Conservation (phyloP, 768 basidiomycete genomes). For the Lentinula sp. region DNA sequence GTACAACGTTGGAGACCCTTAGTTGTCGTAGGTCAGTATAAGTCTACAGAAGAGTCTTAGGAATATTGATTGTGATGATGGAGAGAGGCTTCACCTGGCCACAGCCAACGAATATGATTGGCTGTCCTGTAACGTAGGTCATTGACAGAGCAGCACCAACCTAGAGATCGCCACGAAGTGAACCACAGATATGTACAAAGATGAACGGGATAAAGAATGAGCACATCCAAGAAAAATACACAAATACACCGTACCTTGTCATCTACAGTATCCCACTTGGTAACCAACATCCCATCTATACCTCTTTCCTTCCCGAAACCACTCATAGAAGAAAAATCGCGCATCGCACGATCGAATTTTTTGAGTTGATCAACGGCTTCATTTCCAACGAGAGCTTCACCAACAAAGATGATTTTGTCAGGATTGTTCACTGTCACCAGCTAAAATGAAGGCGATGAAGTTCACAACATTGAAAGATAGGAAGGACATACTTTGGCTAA, state of each 20-base stretch:
- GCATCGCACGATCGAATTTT: conserved; percentile 92
- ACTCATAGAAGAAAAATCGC: conserved; percentile 74
- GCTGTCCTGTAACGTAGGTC: conserved; percentile 99
- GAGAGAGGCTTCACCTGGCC: conserved; percentile 63
- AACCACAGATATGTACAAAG: background rate
- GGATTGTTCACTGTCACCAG: conserved; percentile 91
- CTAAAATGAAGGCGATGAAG: conserved; percentile 27
- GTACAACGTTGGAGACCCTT: conserved; percentile 87
- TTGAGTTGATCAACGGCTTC: conserved; percentile 97
- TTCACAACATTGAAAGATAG: background rate
- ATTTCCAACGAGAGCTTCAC: conserved; percentile 96
- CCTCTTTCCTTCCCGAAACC: conserved; percentile 74
- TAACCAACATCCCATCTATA: conserved; percentile 97
- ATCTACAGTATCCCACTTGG: conserved; percentile 99
- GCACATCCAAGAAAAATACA: background rate
- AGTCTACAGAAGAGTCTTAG: conserved; percentile 46
- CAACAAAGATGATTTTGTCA: conserved; percentile 97
- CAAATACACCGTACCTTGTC: conserved; percentile 63
- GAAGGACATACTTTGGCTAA: conserved; percentile 72
- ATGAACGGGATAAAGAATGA: no score
- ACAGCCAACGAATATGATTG: conserved; percentile 96
- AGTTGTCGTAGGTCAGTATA: conserved; percentile 94
- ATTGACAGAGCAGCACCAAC: conserved; percentile 98
- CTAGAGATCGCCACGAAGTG: conserved; percentile 31
- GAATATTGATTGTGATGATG: conserved; percentile 5